Evolutionary conservation across 768 basidiomycete species (phyloP), one percentile per base, ranked within the genome.

Genomic region (Chalciporus piperatus): DNA sequence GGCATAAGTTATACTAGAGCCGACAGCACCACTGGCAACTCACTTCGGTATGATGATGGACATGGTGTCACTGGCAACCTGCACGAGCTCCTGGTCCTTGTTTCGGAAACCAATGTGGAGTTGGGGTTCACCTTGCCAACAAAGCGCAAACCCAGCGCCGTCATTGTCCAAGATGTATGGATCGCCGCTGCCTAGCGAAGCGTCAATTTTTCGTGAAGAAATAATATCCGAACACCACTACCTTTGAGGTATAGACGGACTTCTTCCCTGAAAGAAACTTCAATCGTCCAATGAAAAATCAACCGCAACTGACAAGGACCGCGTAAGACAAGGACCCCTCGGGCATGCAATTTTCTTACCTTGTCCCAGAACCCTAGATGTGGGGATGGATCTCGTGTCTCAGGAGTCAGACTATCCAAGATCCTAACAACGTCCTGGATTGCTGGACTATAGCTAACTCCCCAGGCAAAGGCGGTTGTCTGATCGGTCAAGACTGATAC

Each of bases 321-420:
- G 6, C 6, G 12, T 68, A 19, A 59, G 48, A 23, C 19, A 48
- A 8, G 16, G 17, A 32, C 40, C n/a, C 6, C 17, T 32, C 19
- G 30, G 14, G 35, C 25, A 16, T 41, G 10, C 11, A 33, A 13
- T 32, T 60, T 52, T 54, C 75, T 59, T 52, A 88, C 84, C 78
- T 97, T 98, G 67, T 98, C 95, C 95, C 95, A 97, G 66, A 97
- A 96, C 7, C 93, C 95, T 55, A 96, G 62, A 10, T 81, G 76
- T 12, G 91, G 88, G 2, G 92, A 95, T 19, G 81, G 76, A 69
- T 98, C 95, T 41, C 82, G 78, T 45, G 90, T 82, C 17, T 88
- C 76, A 56, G 84, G 84, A 3, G 89, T 82, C 48, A 98, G 63
- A 2, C 85, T 85, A 50, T 97, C 95, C 23, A 98, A 64, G 17